Evolutionary conservation across 176 grass and related monocot genomes (phyloP), one percentile per base, ranked within the genome.

Genomic region (Cenchrus purpureus): DNA sequence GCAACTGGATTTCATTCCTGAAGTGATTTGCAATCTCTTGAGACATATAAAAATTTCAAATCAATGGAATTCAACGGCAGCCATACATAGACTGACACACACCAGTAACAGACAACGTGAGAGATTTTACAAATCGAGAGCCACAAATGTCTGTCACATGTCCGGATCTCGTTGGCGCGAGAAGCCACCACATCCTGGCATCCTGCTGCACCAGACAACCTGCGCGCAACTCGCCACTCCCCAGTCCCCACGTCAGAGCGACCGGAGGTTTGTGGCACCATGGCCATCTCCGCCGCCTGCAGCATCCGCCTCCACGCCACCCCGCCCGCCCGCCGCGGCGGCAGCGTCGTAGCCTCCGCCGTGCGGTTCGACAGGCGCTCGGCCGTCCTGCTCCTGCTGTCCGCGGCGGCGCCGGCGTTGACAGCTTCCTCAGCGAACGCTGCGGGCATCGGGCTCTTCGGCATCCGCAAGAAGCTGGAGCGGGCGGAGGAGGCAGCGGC

Each of bases 381-480:
- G 6, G 88, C 90, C 12, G 83, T 68, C 40, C 90, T 92, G 43
- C 89, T 97, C 59, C 88, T 97, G 37, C 84, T 97, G 43, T 80
- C 89, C 8, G 74, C 89, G 73, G 87, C 86, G 0, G 82, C 82
- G 0, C 74, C 72, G 22, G 74, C 50, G 1, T 20, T 59, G 25
- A 45, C 5, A 29, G 22, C 65, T 31, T 60, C 75, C 3, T 45
- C 82, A 0, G 92, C 95, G 44, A 68, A 85, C 62, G 90, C 95
- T 2, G 85, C 56, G 5, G 61, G 88, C 69, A 93, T 98, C 60
- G 90, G 90, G 17, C 82, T 98, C 1, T 98, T 98, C 76, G 95
- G 95, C 59, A 87, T 98, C 90, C 83, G 95, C 55, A 98, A 95
- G 82, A 87, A 82, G 32, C 89, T 98, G 77, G 83, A 93, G 82